Conservation (phyloP, 345 rosid genomes). For the Euclidium syriacum region DNA sequence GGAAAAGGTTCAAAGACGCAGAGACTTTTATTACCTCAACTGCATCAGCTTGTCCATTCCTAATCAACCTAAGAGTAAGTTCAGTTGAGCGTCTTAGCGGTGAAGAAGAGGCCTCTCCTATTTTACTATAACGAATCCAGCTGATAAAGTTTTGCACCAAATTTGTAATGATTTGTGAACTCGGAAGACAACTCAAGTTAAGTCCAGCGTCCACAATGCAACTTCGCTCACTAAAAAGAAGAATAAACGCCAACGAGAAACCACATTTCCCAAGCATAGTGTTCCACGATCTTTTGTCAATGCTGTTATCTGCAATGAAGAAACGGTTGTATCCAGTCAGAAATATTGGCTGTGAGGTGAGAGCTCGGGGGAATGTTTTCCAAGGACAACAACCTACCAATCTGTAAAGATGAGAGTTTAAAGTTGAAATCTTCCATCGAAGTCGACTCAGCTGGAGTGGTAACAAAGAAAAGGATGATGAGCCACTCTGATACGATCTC, state of each 20-base stretch:
- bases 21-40: constrained; percentile 55
- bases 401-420: constrained; percentile 83
- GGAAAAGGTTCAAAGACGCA: constrained; percentile 5
- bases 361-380: not conserved
- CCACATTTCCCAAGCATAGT: constrained; percentile 73
- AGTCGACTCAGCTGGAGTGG: constrained; percentile 70
- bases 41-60: constrained; percentile 79
- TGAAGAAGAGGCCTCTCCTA: constrained; percentile 59
- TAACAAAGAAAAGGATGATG: constrained; percentile 58
- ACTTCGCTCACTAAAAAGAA: constrained; percentile 40
- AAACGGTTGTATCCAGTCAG: constrained; percentile 12
- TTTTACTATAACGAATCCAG: constrained; percentile 78
- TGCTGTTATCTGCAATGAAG: constrained; percentile 50
- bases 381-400: constrained; percentile 51
- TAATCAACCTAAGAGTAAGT: constrained; percentile 63
- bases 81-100: constrained; percentile 66
- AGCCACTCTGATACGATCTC: constrained; percentile 85
- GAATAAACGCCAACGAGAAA: constrained; percentile 71
- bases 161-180: constrained; percentile 49
- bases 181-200: constrained; percentile 44
- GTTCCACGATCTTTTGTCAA: constrained; percentile 68
- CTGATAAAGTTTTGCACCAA: constrained; percentile 56
- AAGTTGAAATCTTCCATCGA: constrained; percentile 80
- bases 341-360: constrained; percentile 6
- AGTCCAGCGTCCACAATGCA: constrained; percentile 32